Evolutionary conservation across 805 yeast genomes (phyloP).

Genomic region (Wickerhamomyces rabaulensis): DNA sequence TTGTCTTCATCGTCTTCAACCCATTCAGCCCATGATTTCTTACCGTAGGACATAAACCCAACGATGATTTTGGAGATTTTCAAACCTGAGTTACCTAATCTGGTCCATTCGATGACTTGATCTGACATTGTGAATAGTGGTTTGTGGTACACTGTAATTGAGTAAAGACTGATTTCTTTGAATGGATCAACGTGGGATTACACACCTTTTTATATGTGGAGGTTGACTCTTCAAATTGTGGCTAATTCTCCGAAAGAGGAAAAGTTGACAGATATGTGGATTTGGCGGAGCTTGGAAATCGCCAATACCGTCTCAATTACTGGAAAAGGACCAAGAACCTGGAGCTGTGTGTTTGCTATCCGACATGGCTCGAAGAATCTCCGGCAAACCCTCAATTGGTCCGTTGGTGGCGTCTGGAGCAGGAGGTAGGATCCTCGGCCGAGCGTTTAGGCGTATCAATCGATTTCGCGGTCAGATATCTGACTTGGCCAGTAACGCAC

Average conservation of each 20-base stretch:
- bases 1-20: conserved; percentile 42
- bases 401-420: no score
- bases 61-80: conserved; percentile 43
- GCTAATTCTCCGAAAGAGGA: neutral
- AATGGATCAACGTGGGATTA: neutral
- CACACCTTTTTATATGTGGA: neutral
- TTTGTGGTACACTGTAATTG: neutral
- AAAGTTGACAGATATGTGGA: neutral
- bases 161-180: neutral
- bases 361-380: no score
- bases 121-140: neutral
- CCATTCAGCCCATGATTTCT: conserved; percentile 38
- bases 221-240: neutral
- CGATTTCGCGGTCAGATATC: no score
- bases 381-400: no score
- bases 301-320: no score
- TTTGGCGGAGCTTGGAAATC: no score
- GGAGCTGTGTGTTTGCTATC: no score
- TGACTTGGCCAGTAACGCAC: no score
- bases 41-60: conserved; percentile 53
- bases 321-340: no score
- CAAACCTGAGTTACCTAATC: conserved; percentile 42
- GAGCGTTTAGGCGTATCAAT: no score
- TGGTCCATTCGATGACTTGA: conserved; percentile 12
- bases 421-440: no score